Evolutionary conservation across 78 protist genomes (phyloP).

Genomic region (Dictyostelium capitatum): DNA sequence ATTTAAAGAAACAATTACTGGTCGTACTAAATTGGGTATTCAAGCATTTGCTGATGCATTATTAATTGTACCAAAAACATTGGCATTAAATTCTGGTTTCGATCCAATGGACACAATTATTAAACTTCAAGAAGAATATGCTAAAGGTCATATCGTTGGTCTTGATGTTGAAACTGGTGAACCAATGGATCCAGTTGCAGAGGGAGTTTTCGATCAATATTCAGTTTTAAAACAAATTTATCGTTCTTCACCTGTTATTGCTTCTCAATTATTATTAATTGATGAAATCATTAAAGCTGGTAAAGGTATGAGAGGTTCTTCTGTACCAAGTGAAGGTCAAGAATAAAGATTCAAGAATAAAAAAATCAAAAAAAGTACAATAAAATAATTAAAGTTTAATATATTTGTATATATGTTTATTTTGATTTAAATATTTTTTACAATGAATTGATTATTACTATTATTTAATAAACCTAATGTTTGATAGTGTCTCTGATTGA

Average conservation of each 20-base stretch:
- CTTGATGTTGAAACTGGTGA: constrained; percentile 97
- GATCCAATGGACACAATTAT: constrained; percentile 96
- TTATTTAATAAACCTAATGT: too few relatives aligned
- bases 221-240: constrained; percentile 97
- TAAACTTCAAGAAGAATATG: constrained; percentile 88
- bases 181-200: constrained; percentile 91
- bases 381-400: too few relatives aligned
- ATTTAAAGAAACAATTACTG: constrained; percentile 84
- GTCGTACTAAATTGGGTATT: constrained; percentile 92
- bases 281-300: too few relatives aligned
- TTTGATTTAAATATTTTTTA: too few relatives aligned
- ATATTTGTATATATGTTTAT: too few relatives aligned
- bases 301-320: too few relatives aligned
- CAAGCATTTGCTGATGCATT: constrained; percentile 99
- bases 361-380: too few relatives aligned
- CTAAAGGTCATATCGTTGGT: constrained; percentile 91
- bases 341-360: too few relatives aligned
- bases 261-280: constrained; percentile 97
- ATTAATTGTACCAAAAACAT: constrained; percentile 97
- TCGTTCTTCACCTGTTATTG: constrained; percentile 89
- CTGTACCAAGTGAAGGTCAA: too few relatives aligned
- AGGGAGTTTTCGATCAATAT: constrained; percentile 98
- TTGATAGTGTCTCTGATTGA: too few relatives aligned
- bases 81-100: constrained; percentile 97
- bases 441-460: too few relatives aligned